Evolutionary conservation across 2,329 filamentous ascomycete genomes (phyloP).

Genomic region (Aspergillus fijiensis): DNA sequence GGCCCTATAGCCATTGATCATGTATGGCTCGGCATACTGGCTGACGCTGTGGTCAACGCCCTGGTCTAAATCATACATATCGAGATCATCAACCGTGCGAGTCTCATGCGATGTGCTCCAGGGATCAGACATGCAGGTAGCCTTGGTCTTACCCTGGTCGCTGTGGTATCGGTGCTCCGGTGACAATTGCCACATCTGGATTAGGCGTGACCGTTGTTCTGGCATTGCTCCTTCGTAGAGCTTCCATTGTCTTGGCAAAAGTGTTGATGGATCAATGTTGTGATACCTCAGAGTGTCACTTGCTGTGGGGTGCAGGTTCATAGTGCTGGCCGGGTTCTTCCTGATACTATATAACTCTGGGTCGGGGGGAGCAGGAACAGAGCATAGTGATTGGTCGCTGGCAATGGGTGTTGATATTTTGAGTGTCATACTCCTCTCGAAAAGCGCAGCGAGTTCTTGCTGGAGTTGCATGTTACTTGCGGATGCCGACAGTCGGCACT

Average conservation of each 20-base stretch:
- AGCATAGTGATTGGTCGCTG: constrained; percentile 34
- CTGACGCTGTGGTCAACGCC: constrained; percentile 23
- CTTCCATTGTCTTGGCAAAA: constrained; percentile 73
- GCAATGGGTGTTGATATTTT: constrained; percentile 32
- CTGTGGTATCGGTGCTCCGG: constrained; percentile 42
- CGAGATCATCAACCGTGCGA: constrained; percentile 24
- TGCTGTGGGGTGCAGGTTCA: constrained; percentile 31
- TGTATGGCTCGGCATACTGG: constrained; percentile 73
- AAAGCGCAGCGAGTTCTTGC: constrained; percentile 79
- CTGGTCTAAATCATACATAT: constrained; percentile 46
- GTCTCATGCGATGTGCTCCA: not conserved
- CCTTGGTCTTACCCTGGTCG: not conserved
- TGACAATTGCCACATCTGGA: constrained; percentile 83
- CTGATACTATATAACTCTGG: constrained; percentile 68
- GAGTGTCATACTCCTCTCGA: constrained; percentile 73
- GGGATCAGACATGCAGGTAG: not conserved
- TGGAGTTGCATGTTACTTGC: constrained; percentile 62
- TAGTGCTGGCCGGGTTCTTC: constrained; percentile 62
- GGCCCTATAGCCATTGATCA: constrained; percentile 75
- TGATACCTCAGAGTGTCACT: constrained; percentile 52
- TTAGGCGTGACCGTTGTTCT: constrained; percentile 69
- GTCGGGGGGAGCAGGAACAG: constrained; percentile 42
- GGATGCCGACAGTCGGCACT: constrained; percentile 45
- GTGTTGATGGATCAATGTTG: constrained; percentile 62
- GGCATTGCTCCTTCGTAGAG: constrained; percentile 75